Conservation (phyloP, 2,329 filamentous ascomycete species). For the Lachnellula willkommii region DNA sequence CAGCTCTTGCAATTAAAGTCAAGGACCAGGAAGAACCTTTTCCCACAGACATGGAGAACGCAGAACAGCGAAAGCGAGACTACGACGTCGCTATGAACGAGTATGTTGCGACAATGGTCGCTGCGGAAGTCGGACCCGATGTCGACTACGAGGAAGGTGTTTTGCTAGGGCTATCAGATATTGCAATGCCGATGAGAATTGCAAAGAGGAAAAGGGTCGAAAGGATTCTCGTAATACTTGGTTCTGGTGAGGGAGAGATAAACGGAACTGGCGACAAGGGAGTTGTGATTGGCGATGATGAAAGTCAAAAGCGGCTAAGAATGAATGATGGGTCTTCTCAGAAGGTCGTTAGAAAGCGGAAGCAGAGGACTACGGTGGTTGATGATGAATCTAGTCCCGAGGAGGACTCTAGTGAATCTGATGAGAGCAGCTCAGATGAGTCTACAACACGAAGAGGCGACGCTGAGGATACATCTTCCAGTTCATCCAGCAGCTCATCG, state of each 20-base stretch:
- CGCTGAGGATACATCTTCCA: slow-evolving; percentile 17
- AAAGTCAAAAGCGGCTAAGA: slow-evolving; percentile 38
- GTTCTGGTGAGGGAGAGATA: slow-evolving; percentile 26
- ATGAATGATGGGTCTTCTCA: slow-evolving; percentile 42
- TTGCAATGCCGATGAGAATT: slow-evolving; percentile 48
- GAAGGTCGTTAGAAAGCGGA: slow-evolving; percentile 44
- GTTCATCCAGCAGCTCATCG: slow-evolving; percentile 26
- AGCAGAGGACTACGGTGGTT: slow-evolving; percentile 33
- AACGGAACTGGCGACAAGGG: slow-evolving; percentile 8
- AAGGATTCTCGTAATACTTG: slow-evolving; percentile 51
- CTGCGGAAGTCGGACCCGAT: slow-evolving; percentile 12
- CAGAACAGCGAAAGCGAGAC: slow-evolving; percentile 39
- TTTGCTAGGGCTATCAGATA: slow-evolving; percentile 38
- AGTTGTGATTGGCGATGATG: slow-evolving; percentile 15
- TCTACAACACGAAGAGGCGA: slow-evolving; percentile 13
- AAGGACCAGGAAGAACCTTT: slow-evolving; percentile 51
- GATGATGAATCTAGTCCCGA: slow-evolving; percentile 24
- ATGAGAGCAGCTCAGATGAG: slow-evolving; percentile 20
- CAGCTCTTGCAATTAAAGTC: slow-evolving; percentile 57
- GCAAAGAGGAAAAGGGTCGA: slow-evolving; percentile 61
- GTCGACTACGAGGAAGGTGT: slow-evolving; percentile 31
- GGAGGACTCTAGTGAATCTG: slow-evolving; percentile 16
- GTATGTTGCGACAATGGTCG: slow-evolving; percentile 28
- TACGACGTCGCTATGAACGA: slow-evolving; percentile 47
- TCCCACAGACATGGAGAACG: slow-evolving; percentile 41